A percentile compares a stretch with the other conserved stretches of the same genome.
Evolutionary conservation across 2,329 filamentous ascomycete genomes (phyloP).

Genomic region (Niveomyces coronatus): DNA sequence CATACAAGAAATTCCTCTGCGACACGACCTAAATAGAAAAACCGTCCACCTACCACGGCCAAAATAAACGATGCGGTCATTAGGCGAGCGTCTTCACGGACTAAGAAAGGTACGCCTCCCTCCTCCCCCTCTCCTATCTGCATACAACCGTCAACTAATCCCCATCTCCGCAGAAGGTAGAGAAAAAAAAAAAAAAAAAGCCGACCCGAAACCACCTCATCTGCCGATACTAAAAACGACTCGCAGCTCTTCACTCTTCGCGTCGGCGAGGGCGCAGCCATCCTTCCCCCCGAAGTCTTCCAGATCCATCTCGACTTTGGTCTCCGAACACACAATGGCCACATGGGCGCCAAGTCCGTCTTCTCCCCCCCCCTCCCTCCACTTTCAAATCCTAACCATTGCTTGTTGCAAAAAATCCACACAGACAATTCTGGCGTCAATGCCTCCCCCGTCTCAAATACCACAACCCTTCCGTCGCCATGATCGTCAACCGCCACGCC

Average conservation of each 20-base stretch:
- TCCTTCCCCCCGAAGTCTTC: conserved; percentile 66
- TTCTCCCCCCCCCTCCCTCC: conserved; percentile 8
- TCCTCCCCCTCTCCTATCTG: conserved; percentile 24
- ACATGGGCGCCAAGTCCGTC: conserved; percentile 61
- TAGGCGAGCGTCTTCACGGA: conserved; percentile 62
- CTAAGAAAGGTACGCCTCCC: conserved; percentile 48
- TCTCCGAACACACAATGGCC: conserved; percentile 48
- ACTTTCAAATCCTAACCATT: background rate
- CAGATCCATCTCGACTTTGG: conserved; percentile 69
- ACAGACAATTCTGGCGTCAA: conserved; percentile 79
- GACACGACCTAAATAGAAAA: conserved; percentile 5
- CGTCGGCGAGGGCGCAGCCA: conserved; percentile 71
- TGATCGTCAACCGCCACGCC: conserved; percentile 64
- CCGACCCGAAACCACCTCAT: conserved; percentile 11
- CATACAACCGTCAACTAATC: conserved; percentile 2
- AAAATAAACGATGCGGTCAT: conserved; percentile 28
- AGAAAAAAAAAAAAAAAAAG: conserved; percentile 9
- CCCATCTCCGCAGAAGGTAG: conserved; percentile 10
- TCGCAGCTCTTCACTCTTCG: conserved; percentile 62
- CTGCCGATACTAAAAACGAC: conserved; percentile 17
- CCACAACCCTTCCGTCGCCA: conserved; percentile 78
- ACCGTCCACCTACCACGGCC: conserved; percentile 1
- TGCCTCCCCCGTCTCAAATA: conserved; percentile 83
- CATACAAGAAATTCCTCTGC: conserved; percentile 7
- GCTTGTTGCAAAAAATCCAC: conserved; percentile 10